These are phyloP conservation scores for Astragalus glycyphyllos DNA, from an alignment of 306 rosid species.

Conservation along the genomic window DNA sequence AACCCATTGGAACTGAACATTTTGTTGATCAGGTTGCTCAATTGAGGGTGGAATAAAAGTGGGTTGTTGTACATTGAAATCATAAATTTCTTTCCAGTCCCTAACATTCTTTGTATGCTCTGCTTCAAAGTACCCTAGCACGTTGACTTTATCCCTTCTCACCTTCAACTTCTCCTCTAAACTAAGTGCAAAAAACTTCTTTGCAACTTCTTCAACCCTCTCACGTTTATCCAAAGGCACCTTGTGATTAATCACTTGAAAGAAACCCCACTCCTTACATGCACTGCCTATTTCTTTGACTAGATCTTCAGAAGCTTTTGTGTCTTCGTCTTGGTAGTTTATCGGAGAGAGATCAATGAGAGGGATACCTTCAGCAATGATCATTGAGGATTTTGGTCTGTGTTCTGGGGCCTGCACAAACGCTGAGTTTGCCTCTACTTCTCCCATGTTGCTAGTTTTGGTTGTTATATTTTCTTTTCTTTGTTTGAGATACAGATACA, in stretches of 20 bases:
- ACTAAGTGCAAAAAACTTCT: conserved; percentile 54
- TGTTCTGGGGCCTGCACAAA: conserved; percentile 69
- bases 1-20: conserved; percentile 51
- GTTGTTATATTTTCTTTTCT: background rate
- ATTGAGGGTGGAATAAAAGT: conserved; percentile 58
- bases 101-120: conserved; percentile 83
- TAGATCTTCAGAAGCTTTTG: conserved; percentile 28
- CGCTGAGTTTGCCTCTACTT: conserved; percentile 49
- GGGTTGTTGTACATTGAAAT: conserved; percentile 65
- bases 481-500: background rate
- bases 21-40: conserved; percentile 24
- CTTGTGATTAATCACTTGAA: conserved; percentile 77
- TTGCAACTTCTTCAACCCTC: conserved; percentile 53
- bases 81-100: conserved; percentile 92
- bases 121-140: conserved; percentile 72
- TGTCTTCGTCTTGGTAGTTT: conserved; percentile 16
- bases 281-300: conserved; percentile 61
- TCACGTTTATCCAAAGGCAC: conserved; percentile 51
- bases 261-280: conserved; percentile 77
- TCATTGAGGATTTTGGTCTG: conserved; percentile 56
- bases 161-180: conserved; percentile 58
- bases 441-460: conserved; percentile 40
- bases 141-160: conserved; percentile 61
- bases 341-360: conserved; percentile 53
- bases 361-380: conserved; percentile 60